Evolutionary conservation across 768 basidiomycete species (phyloP), one percentile per base, ranked within the genome.

Genomic region (Leccinum longicurvipes): DNA sequence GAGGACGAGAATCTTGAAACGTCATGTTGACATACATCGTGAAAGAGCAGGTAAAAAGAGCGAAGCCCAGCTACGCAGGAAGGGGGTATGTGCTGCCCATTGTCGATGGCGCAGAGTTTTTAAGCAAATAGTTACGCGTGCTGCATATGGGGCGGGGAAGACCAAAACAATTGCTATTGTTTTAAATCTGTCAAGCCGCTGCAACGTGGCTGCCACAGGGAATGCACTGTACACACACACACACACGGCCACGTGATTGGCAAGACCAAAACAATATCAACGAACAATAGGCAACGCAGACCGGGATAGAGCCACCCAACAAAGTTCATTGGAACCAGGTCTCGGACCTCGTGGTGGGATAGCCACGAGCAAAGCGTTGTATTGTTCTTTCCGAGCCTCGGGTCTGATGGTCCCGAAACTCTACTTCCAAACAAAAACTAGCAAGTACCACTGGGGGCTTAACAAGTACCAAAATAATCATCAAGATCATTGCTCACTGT

Each of bases 161-260:
- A 48, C 56, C 52, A 48, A 67, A 64, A 73, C 66, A 72, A 72
- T 68, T 58, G 53, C 42, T 63, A 71, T 67, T 63, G 63, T 71
- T 42, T 48, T 62, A 46, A 34, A 29, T 27, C 24, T 29, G 32
- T 44, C 47, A 21, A 27, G 9, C 7, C 7, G 47, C 12, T 15
- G n/a, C 47, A 27, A 17, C 47, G 25, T 23, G 42, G 23, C n/a
- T 24, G 55, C 36, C 10, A 15, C 11, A 44, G 11, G 39, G 19
- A 41, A 41, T 41, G 39, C 19, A 17, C 19, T 3, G 11, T 27
- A 17, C 29, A 44, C 15, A 47, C 50, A 12, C 27, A 6, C 9
- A 15, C 14, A 6, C n/a, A 15, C 15, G 19, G 14, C 63, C 70
- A 71, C 67, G 63, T 71, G 71, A 51, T 25, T 6, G 12, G 34